These are phyloP conservation scores for Lichtheimia ornata DNA, from an alignment of 371 early-diverging fungal genomes.

Conservation along the genomic window DNA sequence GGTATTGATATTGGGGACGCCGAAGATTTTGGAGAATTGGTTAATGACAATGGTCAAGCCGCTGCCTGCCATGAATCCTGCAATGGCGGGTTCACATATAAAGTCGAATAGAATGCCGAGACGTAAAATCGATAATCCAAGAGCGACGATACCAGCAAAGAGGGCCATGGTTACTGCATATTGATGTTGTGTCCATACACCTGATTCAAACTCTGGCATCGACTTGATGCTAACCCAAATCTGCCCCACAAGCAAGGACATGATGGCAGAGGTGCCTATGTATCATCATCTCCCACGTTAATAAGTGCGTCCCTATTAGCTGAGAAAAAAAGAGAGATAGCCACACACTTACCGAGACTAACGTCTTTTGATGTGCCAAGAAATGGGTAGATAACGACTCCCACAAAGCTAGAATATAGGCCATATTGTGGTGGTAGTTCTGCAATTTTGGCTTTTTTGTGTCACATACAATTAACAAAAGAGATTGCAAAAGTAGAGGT, in stretches of 20 bases:
- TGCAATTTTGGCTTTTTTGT: conserved; percentile 72
- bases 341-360: conserved; percentile 76
- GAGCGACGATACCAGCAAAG: conserved; percentile 67
- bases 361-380: conserved; percentile 87
- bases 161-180: conserved; percentile 57
- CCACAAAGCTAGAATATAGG: conserved; percentile 85
- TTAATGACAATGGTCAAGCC: conserved; percentile 79
- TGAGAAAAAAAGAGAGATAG: too few relatives aligned
- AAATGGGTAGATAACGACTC: conserved; percentile 75
- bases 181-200: conserved; percentile 37
- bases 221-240: conserved; percentile 53
- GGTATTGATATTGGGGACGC: conserved; percentile 71
- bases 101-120: conserved; percentile 84
- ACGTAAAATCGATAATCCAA: conserved; percentile 72
- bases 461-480: conserved; percentile 8
- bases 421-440: conserved; percentile 82
- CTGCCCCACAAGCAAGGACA: conserved; percentile 72
- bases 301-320: background rate
- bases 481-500: background rate
- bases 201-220: conserved; percentile 35
- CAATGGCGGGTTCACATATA: conserved; percentile 74
- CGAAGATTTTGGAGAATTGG: conserved; percentile 79
- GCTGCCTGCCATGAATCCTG: conserved; percentile 79
- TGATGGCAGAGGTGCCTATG: conserved; percentile 78
- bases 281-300: background rate